Percentiles rank a stretch among this genome's conserved stretches.
Evolutionary conservation across 179 eudicot genomes (phyloP).

Genomic region (Spinacia oleracea): DNA sequence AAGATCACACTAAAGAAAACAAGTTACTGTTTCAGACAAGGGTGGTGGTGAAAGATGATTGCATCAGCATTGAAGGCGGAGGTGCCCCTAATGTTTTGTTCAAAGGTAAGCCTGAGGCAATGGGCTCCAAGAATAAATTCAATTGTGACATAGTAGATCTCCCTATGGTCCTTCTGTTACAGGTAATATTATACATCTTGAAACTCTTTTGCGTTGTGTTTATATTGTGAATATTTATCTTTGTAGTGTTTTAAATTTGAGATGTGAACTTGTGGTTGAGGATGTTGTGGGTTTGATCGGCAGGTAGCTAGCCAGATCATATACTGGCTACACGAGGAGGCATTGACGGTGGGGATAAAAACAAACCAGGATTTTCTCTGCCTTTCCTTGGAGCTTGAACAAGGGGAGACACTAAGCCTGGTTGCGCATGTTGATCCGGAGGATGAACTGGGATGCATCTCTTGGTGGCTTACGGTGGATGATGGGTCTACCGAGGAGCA

Average conservation of each 20-base stretch:
- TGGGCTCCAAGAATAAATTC: constrained; percentile 47
- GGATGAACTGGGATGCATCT: constrained; percentile 69
- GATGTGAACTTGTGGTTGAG: not conserved
- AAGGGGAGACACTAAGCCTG: constrained; percentile 72
- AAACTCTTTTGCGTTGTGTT: not conserved
- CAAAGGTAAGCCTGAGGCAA: constrained; percentile 49
- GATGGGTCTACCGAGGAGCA: constrained; percentile 52
- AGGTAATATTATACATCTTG: constrained; percentile 44
- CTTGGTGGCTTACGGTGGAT: constrained; percentile 89
- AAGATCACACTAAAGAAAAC: constrained; percentile 32
- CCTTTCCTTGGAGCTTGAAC: constrained; percentile 72
- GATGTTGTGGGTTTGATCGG: constrained; percentile 5
- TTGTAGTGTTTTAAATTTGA: not conserved
- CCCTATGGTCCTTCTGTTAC: constrained; percentile 77
- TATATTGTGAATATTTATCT: not conserved
- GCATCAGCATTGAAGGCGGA: constrained; percentile 83
- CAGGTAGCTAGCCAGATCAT: constrained; percentile 81
- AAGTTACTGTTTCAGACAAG: constrained; percentile 65
- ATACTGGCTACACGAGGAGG: constrained; percentile 88
- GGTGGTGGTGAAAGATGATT: constrained; percentile 85
- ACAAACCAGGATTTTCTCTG: constrained; percentile 69
- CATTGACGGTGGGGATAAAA: constrained; percentile 71
- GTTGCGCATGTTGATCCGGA: constrained; percentile 88
- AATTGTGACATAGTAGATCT: constrained; percentile 77
- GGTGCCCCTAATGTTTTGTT: constrained; percentile 79